Percentiles rank a stretch among this genome's conserved stretches.
phyloP scores from a whole-genome alignment of 345 rosid species.

The Pistacia vera region DNA sequence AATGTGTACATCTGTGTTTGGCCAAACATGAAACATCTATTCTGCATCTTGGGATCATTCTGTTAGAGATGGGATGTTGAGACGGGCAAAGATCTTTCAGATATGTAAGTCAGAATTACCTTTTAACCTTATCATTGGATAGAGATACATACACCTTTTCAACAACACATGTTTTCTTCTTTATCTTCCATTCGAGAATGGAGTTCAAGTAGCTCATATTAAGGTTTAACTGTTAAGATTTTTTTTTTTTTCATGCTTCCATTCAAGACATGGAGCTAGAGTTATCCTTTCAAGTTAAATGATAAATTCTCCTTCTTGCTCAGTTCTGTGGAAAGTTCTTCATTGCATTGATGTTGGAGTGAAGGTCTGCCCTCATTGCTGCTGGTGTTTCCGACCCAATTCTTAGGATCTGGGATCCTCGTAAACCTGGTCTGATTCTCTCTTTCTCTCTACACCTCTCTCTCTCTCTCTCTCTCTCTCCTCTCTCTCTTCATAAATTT shows the following conservation, averaged over 20 bases:
- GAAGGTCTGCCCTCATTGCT: slow-evolving; percentile 90
- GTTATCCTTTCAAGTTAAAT: not conserved
- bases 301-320: slow-evolving; percentile 13
- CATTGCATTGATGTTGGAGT: slow-evolving; percentile 82
- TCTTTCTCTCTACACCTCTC: no score
- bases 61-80: slow-evolving; percentile 86
- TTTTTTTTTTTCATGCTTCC: not conserved
- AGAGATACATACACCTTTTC: not conserved
- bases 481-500: not conserved
- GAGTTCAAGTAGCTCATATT: not conserved
- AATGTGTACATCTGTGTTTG: slow-evolving; percentile 84
- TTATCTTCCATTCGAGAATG: not conserved
- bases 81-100: slow-evolving; percentile 73
- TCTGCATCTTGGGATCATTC: slow-evolving; percentile 98
- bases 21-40: slow-evolving; percentile 71
- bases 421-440: slow-evolving; percentile 75
- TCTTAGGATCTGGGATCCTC: slow-evolving; percentile 97
- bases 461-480: not conserved
- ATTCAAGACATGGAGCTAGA: not conserved
- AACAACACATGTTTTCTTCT: not conserved
- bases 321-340: slow-evolving; percentile 88
- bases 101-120: slow-evolving; percentile 50
- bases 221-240: slow-evolving; percentile 12
- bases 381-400: slow-evolving; percentile 89
- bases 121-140: not conserved